Percentiles rank a stretch among this genome's conserved stretches.
Evolutionary conservation across 73 alveolate species (phyloP).

Genomic region (Urostyla sp.): DNA sequence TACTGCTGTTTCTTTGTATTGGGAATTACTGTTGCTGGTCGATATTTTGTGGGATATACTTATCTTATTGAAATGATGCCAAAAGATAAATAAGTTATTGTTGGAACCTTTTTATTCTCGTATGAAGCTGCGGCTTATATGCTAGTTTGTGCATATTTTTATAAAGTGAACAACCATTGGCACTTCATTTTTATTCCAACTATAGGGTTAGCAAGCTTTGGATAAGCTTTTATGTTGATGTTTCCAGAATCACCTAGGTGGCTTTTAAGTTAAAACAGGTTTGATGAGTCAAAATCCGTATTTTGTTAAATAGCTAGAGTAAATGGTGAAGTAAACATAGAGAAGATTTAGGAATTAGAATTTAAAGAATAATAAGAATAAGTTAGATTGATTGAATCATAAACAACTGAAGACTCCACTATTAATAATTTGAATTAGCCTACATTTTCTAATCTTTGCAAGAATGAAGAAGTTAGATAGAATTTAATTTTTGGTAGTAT

Average conservation of each 20-base stretch:
- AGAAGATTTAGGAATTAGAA: background rate
- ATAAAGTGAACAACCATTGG: slow-evolving; percentile 50
- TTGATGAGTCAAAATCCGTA: slow-evolving; percentile 37
- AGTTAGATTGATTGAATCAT: background rate
- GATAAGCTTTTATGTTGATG: background rate
- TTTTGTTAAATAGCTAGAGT: slow-evolving; percentile 31
- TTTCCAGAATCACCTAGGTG: slow-evolving; percentile 72
- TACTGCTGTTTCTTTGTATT: background rate
- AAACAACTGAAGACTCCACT: background rate
- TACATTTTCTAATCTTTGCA: background rate
- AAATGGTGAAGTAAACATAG: slow-evolving; percentile 1
- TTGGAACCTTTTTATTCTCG: slow-evolving; percentile 37
- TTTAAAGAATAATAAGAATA: background rate
- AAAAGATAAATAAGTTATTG: background rate
- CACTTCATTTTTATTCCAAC: slow-evolving; percentile 19
- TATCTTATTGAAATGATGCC: slow-evolving; percentile 29
- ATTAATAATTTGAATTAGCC: background rate
- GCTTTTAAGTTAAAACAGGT: slow-evolving; percentile 45
- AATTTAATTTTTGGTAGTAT: slow-evolving; percentile 21
- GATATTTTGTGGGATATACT: slow-evolving; percentile 34
- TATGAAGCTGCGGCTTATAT: slow-evolving; percentile 26
- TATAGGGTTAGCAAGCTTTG: slow-evolving; percentile 18
- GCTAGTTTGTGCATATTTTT: slow-evolving; percentile 28
- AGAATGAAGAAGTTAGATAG: background rate
- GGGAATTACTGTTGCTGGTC: slow-evolving; percentile 49